Evolutionary conservation across 2,329 filamentous ascomycete genomes (phyloP), one percentile per base, ranked within the genome.

Genomic region (Scortechinia acanthostroma): DNA sequence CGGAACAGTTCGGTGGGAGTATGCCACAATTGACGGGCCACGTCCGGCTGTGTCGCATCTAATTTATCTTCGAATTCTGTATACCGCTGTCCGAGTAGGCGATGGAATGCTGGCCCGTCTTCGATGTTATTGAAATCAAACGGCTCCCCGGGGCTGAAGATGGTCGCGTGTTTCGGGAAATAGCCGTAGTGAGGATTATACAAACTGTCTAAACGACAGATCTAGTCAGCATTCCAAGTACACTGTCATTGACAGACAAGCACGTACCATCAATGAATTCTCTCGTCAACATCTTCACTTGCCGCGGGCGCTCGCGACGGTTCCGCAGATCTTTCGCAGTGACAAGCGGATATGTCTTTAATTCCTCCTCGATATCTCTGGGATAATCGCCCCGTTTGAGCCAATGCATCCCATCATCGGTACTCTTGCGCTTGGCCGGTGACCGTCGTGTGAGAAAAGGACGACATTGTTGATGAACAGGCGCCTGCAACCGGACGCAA

Each of bases 1-100:
- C 88, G 80, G 69, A 98, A 98, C 17, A 98, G 80, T 69, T 98
- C 93, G 0, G 93, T 98, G 0, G 94, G 93, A 13, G 93, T 98
- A 64, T 98, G 94, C 93, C 93, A 98, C 42, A 98, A 74, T 68
- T 98, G 93, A 6, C 93, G 81, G 33, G 88, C 80, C 68, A 88
- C 79, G 42, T 77, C 77, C 44, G 66, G 65, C 19, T 83, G 72
- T 47, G 77, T 73, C 42, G 75, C 77, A 61, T 98, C 94, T 47
- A 98, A 77, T 19, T 72, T 69, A 59, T 97, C 89, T 65, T 98
- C 93, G 57, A 98, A 97, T 52, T 88, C 80, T 42, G 81, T 86
- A 62, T 97, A 98, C 50, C 89, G 81, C 51, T 82, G 72, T 33
- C 88, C 83, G 1, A 97, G 73, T 50, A 87, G 66, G 35, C 74